These are phyloP conservation scores for Pythium phragmitis DNA, from an alignment of 352 stramenopile species.

Conservation along the genomic window DNA sequence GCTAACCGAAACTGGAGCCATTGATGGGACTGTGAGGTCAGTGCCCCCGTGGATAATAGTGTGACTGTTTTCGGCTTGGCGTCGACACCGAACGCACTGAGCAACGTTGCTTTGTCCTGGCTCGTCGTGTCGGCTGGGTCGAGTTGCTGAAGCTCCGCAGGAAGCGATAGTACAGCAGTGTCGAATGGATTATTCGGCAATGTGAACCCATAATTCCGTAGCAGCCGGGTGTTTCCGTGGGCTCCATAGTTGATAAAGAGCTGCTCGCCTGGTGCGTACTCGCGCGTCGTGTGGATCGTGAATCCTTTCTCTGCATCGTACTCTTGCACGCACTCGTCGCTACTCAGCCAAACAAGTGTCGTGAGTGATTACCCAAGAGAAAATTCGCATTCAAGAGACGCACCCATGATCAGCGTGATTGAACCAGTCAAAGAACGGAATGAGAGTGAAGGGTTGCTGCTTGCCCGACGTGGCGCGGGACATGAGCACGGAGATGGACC, in stretches of 20 bases:
- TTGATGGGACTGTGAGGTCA: conserved; percentile 36
- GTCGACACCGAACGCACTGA: conserved; percentile 8
- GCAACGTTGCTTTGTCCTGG: conserved; percentile 26
- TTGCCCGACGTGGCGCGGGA: conserved; percentile 74
- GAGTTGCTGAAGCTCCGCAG: conserved; percentile 36
- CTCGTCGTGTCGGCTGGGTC: conserved; percentile 28
- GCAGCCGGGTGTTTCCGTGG: conserved; percentile 58
- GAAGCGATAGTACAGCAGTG: conserved; percentile 40
- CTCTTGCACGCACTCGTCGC: conserved; percentile 62
- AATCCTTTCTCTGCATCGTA: conserved; percentile 64
- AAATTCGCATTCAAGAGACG: not conserved
- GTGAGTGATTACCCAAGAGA: not conserved
- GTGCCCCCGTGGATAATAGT: conserved; percentile 31
- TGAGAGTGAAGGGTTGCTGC: conserved; percentile 76
- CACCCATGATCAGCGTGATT: conserved; percentile 71
- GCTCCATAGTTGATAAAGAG: conserved; percentile 83
- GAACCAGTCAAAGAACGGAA: conserved; percentile 88
- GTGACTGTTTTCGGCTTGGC: conserved; percentile 24
- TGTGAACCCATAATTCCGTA: conserved; percentile 85
- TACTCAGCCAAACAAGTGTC: conserved; percentile 16
- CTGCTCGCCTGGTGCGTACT: conserved; percentile 61
- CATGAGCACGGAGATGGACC: conserved; percentile 79
- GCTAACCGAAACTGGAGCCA: conserved; percentile 62
- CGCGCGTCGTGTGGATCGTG: conserved; percentile 54
- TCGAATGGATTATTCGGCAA: conserved; percentile 44